Percentiles rank a stretch among this genome's conserved stretches.
These are phyloP conservation scores for Achlya hypogyna DNA, from an alignment of 352 stramenopile species.

Conservation along the genomic window DNA sequence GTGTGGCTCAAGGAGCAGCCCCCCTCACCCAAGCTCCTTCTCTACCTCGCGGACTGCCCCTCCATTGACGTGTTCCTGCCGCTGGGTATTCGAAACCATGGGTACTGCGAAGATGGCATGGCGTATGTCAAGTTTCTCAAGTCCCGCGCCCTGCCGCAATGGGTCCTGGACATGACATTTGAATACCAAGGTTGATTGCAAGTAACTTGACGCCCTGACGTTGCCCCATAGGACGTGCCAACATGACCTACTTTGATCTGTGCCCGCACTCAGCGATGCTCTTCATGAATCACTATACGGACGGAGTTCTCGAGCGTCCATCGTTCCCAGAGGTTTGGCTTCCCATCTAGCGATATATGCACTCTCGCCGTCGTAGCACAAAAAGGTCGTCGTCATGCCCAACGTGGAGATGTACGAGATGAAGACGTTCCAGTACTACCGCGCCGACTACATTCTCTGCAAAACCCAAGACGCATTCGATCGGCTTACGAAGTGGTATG, in stretches of 20 bases:
- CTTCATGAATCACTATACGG: constrained; percentile 15
- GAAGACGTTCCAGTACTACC: not conserved
- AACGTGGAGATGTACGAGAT: constrained; percentile 13
- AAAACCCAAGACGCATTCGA: constrained; percentile 14
- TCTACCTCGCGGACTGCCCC: constrained; percentile 34
- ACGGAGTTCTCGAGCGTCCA: not conserved
- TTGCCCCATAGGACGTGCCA: not conserved
- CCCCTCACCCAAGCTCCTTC: no score
- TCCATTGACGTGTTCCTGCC: constrained; percentile 56
- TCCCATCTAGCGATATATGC: not conserved
- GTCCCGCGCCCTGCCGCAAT: constrained; percentile 34
- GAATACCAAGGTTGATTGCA: constrained; percentile 26
- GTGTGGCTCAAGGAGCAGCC: no score
- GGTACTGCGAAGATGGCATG: constrained; percentile 58
- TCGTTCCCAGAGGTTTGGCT: not conserved
- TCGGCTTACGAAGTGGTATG: not conserved
- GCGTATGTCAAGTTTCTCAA: constrained; percentile 45
- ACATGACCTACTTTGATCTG: constrained; percentile 8
- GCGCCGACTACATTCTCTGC: not conserved
- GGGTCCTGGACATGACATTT: constrained; percentile 34
- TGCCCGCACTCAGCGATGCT: not conserved
- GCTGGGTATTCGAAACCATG: constrained; percentile 31
- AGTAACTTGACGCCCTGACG: no score
- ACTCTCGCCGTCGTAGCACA: not conserved
- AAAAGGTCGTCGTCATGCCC: constrained; percentile 8